Base-by-base conservation (phyloP, 139 green algal genomes). In the Gonium pectorale region DNA sequence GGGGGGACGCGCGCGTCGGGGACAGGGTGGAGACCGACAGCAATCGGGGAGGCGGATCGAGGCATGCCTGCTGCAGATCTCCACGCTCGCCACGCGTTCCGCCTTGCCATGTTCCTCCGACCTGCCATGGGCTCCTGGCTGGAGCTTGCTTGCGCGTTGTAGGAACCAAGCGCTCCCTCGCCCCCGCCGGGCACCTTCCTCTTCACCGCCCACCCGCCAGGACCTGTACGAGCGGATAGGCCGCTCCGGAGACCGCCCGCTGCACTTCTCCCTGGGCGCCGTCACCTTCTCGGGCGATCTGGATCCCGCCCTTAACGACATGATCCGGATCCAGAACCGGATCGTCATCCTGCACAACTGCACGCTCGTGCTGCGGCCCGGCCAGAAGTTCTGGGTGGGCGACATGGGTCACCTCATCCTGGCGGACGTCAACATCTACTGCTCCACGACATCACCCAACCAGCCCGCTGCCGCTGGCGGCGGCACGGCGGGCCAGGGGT, bases 291-390 rank as follows among this genome's bases (percentile, higher is more conserved):
- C n/a, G 24, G 75, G 75, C 15, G 75, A 82, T 15, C 43, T 82
- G 59, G 75, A 82, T 31, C 59, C 59, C 2, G 59, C 21, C 5
- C 5, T 13, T 21, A 54, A 38, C 41, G 60, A 60, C 41, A 60
- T 31, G 17, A 62, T 82, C 41, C 75, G 60, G 22, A 71, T 82
- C 75, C 27, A 27, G 26, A 71, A 71, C 38, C 75, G 75, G 29
- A 62, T 41, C 26, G 59, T 71, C 40, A 71, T 82, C n/a, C 75
- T 82, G 0, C 75, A 82, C 56, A 82, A 82, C 40, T 68, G 52
- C 59, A 62, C 59, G 7, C 41, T 82, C 17, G 49, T 19, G 15
- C 29, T 82, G n/a, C 54, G 40, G 31, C 75, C 75, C 0, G 75
- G 75, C 7, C 75, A 82, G 59, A 49, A 38, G 19, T 11, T 82